A percentile compares a stretch with the other conserved stretches of the same genome.
phyloP scores from a whole-genome alignment of 345 rosid genomes.

The Melaleuca quinquenervia region DNA sequence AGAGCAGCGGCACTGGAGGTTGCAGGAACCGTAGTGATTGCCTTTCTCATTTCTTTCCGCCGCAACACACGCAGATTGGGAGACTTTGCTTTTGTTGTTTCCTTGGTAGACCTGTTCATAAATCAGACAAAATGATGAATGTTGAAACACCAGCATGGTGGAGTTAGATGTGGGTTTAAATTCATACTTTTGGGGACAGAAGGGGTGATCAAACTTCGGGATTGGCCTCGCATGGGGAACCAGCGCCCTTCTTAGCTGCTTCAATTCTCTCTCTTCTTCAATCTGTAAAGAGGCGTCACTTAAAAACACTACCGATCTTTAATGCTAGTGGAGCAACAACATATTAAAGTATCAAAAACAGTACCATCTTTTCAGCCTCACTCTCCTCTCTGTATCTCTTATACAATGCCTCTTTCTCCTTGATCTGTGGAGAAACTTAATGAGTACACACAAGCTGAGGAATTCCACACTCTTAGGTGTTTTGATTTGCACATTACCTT shows the following conservation, averaged over 20 bases:
- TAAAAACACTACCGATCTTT: not conserved
- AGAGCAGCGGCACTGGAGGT: slow-evolving; percentile 33
- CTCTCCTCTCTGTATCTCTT: slow-evolving; percentile 95
- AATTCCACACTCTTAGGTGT: not conserved
- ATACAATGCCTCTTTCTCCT: slow-evolving; percentile 73
- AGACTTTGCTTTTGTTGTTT: slow-evolving; percentile 53
- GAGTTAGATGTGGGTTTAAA: too few species aligned
- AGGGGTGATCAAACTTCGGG: slow-evolving; percentile 77
- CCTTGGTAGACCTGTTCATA: slow-evolving; percentile 47
- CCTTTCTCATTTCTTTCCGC: slow-evolving; percentile 21
- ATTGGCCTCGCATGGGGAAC: slow-evolving; percentile 88
- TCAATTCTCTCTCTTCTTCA: slow-evolving; percentile 86
- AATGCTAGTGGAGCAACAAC: not conserved
- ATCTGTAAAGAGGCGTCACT: slow-evolving; percentile 23
- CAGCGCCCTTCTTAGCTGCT: slow-evolving; percentile 84
- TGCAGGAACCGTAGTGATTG: not conserved
- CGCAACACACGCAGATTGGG: slow-evolving; percentile 39
- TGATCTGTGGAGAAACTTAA: slow-evolving; percentile 37
- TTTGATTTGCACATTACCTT: slow-evolving; percentile 24
- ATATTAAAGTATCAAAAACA: not conserved
- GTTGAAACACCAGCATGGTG: not conserved
- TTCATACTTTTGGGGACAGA: slow-evolving; percentile 70
- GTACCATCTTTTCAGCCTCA: slow-evolving; percentile 79
- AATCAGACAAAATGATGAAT: not conserved
- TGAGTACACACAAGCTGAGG: not conserved